Evolutionary conservation across 2,329 filamentous ascomycete species (phyloP).

Genomic region (Clonostachys rhizophaga): DNA sequence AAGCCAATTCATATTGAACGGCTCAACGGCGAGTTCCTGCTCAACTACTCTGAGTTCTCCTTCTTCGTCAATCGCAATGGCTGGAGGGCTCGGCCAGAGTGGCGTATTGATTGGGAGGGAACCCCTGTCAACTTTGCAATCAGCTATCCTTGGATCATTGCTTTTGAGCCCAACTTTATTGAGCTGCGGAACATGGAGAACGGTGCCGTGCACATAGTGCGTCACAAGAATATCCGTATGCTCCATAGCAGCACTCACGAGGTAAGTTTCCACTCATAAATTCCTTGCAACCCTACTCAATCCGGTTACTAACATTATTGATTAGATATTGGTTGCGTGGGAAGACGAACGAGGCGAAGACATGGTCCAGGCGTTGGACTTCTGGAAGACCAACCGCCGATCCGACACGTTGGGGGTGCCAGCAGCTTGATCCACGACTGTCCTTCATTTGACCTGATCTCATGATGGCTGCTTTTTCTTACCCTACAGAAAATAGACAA

Average conservation of each 20-base stretch:
- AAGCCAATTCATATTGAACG: slow-evolving; percentile 97
- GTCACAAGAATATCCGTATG: slow-evolving; percentile 95
- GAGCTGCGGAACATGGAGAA: slow-evolving; percentile 95
- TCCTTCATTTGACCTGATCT: too few relatives aligned
- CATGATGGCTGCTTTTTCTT: too few relatives aligned
- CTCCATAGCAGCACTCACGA: slow-evolving; percentile 95
- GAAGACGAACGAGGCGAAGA: slow-evolving; percentile 94
- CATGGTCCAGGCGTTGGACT: slow-evolving; percentile 90
- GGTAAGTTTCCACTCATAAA: slow-evolving; percentile 47
- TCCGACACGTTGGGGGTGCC: slow-evolving; percentile 30
- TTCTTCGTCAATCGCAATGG: slow-evolving; percentile 99
- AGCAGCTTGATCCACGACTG: slow-evolving; percentile 2
- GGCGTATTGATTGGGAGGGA: slow-evolving; percentile 97
- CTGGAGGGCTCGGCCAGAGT: slow-evolving; percentile 92
- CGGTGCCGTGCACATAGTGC: slow-evolving; percentile 91
- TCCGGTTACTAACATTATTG: slow-evolving; percentile 5
- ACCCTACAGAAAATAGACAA: too few relatives aligned
- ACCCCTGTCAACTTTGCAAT: slow-evolving; percentile 88
- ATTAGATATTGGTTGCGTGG: slow-evolving; percentile 94
- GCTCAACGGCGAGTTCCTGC: slow-evolving; percentile 91
- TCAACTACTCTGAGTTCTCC: slow-evolving; percentile 98
- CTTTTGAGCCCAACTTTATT: slow-evolving; percentile 96
- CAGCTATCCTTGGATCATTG: slow-evolving; percentile 94
- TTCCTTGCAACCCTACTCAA: neutral
- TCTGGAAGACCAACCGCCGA: slow-evolving; percentile 72